A percentile compares a stretch with the other conserved stretches of the same genome.
These are phyloP conservation scores for Tuber umbilicatum DNA, from an alignment of 495 filamentous ascomycete genomes.

Conservation along the genomic window DNA sequence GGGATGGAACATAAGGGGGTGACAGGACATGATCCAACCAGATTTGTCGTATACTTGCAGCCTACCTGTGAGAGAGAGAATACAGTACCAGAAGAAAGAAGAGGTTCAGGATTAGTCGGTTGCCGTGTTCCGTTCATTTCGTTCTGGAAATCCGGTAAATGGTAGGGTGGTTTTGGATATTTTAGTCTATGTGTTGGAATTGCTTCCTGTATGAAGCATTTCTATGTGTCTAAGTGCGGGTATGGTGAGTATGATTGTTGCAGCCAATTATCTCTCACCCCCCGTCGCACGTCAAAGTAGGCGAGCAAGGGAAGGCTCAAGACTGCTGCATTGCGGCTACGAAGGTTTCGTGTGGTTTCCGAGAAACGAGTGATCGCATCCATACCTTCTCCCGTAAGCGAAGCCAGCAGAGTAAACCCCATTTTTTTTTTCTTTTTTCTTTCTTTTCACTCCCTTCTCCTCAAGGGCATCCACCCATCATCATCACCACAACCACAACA, in stretches of 20 bases:
- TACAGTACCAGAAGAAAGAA: not conserved
- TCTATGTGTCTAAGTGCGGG: not conserved
- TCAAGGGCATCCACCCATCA: not conserved
- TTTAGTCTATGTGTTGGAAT: not conserved
- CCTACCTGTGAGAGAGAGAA: not conserved
- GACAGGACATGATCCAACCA: not conserved
- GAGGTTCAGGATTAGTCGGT: not conserved
- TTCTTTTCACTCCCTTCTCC: not conserved
- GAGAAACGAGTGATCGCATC: conserved; percentile 3
- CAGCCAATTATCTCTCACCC: not conserved
- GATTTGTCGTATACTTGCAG: not conserved
- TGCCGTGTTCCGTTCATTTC: not conserved
- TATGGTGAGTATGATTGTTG: not conserved
- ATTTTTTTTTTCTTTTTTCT: not conserved
- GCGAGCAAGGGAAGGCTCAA: not conserved
- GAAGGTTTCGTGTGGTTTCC: not conserved
- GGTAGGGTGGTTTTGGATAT: not conserved
- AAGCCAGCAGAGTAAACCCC: not conserved
- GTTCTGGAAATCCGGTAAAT: not conserved
- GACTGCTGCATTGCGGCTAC: not conserved
- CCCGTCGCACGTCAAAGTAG: not conserved
- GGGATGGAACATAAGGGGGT: conserved; percentile 1
- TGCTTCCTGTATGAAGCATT: not conserved
- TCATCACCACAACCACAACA: not conserved
- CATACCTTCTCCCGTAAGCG: not conserved